These are phyloP conservation scores for Micractinium conductrix DNA, from an alignment of 139 green algal genomes.

Conservation along the genomic window DNA sequence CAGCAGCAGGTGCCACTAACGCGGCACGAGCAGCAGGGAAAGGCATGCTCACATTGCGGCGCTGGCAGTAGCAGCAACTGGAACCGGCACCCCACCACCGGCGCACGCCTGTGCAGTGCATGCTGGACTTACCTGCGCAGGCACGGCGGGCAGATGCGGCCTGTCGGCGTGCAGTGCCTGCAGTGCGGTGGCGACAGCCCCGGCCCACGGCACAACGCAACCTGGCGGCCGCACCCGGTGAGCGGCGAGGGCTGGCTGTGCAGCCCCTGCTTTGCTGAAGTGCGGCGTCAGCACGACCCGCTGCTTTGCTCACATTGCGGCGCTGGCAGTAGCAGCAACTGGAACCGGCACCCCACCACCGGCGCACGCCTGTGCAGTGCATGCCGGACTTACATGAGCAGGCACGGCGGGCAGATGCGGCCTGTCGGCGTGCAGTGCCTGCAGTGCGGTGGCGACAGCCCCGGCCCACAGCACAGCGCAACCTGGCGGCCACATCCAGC, in stretches of 20 bases:
- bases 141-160: background rate
- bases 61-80: background rate
- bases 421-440: too few relatives aligned
- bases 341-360: background rate
- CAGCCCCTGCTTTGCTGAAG: background rate
- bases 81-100: background rate
- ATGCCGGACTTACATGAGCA: too few relatives aligned
- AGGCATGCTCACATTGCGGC: background rate
- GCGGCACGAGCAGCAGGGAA: background rate
- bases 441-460: too few relatives aligned
- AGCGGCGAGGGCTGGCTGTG: background rate
- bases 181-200: background rate
- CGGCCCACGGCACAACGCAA: background rate
- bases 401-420: too few relatives aligned
- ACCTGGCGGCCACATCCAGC: background rate
- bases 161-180: background rate
- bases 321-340: background rate
- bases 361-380: too few relatives aligned
- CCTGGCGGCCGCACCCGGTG: background rate
- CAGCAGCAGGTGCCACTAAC: background rate
- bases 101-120: background rate
- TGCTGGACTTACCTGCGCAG: background rate
- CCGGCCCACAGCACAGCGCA: too few relatives aligned
- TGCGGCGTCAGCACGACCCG: background rate
- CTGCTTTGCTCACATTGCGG: background rate